These are phyloP conservation scores for Combretum micranthum DNA, from an alignment of 345 rosid species.

Conservation along the genomic window DNA sequence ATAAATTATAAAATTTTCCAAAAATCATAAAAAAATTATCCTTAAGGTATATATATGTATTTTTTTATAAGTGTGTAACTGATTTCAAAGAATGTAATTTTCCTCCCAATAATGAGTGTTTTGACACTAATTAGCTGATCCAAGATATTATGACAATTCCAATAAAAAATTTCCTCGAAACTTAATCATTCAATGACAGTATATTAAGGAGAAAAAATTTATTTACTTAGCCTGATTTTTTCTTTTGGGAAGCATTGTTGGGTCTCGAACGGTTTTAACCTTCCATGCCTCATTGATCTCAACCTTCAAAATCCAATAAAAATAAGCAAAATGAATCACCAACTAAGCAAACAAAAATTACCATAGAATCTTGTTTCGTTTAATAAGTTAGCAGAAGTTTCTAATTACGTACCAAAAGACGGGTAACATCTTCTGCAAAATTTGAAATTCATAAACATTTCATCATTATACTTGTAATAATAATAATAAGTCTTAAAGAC, in stretches of 20 bases:
- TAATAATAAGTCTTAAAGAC: too few relatives aligned
- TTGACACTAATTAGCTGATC: too few relatives aligned
- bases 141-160: too few relatives aligned
- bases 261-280: slow-evolving; percentile 45
- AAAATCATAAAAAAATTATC: too few relatives aligned
- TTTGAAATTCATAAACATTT: background rate
- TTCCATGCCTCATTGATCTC: slow-evolving; percentile 84
- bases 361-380: background rate
- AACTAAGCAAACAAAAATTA: background rate
- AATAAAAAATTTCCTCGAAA: too few relatives aligned
- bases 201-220: background rate
- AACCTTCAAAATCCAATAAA: slow-evolving; percentile 29
- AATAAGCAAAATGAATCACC: background rate
- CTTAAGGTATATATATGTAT: too few relatives aligned
- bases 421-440: slow-evolving; percentile 68
- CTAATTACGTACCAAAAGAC: slow-evolving; percentile 51
- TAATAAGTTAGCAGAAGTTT: background rate
- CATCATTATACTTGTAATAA: background rate
- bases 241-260: slow-evolving; percentile 65
- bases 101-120: too few relatives aligned
- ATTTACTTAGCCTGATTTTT: slow-evolving; percentile 63
- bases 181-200: background rate
- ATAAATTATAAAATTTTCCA: too few relatives aligned
- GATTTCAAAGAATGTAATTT: too few relatives aligned
- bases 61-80: too few relatives aligned